These are phyloP conservation scores for Camelina sativa DNA, from an alignment of 345 rosid species.

Conservation along the genomic window DNA sequence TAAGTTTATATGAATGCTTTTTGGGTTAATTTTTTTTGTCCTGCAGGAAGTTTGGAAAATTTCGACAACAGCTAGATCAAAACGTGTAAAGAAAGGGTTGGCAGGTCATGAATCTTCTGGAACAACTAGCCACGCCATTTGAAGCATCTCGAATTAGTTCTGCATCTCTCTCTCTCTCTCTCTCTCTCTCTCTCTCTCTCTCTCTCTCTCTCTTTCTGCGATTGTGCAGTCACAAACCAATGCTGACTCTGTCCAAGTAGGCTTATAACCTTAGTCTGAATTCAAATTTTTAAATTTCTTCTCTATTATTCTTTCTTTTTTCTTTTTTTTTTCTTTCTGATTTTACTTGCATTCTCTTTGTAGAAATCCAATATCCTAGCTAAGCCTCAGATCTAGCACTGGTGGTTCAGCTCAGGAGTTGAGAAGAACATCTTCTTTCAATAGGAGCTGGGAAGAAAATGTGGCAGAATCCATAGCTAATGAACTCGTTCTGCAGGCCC, in stretches of 20 bases:
- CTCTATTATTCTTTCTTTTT: neutral
- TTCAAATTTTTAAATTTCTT: neutral
- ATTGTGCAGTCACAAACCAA: conserved; percentile 44
- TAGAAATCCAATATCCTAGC: conserved; percentile 55
- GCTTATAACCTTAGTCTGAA: conserved; percentile 35
- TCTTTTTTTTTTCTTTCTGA: neutral
- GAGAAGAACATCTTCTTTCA: conserved; percentile 90
- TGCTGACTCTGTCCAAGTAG: conserved; percentile 51
- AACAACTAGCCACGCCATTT: conserved; percentile 53
- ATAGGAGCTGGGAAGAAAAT: conserved; percentile 83
- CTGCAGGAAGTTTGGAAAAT: conserved; percentile 95
- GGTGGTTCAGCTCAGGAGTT: conserved; percentile 62
- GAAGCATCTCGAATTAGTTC: conserved; percentile 62
- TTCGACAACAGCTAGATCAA: conserved; percentile 81
- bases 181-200: conserved; percentile 26
- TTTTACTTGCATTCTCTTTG: conserved; percentile 30
- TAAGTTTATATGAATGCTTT: neutral
- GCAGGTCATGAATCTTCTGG: conserved; percentile 62
- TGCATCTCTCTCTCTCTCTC: conserved; percentile 32
- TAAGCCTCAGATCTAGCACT: conserved; percentile 48
- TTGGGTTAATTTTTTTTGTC: conserved; percentile 21
- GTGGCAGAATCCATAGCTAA: conserved; percentile 88
- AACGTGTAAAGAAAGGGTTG: conserved; percentile 81
- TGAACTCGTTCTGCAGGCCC: conserved; percentile 79
- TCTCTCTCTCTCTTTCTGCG: conserved; percentile 19